Percentiles rank a stretch among this genome's conserved stretches.
phyloP scores from a whole-genome alignment of 176 grass and related monocot species.

The Aegilops speltoides region DNA sequence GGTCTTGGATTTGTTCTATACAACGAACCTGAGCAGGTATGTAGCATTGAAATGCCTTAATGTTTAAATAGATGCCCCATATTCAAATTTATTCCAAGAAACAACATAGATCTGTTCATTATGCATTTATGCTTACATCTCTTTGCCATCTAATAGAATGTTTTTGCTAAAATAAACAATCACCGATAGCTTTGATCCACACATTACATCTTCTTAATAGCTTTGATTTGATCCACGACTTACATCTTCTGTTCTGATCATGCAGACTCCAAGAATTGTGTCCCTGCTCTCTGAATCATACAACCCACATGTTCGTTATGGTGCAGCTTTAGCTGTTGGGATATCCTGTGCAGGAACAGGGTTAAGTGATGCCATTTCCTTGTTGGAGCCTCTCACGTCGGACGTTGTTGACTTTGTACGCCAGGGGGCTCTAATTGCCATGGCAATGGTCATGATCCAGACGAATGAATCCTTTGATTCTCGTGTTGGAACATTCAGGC shows the following conservation, averaged over 20 bases:
- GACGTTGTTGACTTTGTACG: slow-evolving; percentile 98
- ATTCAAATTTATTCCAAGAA: neutral
- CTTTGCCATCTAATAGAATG: neutral
- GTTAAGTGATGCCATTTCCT: slow-evolving; percentile 95
- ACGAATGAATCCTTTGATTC: slow-evolving; percentile 93
- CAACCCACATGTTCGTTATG: slow-evolving; percentile 99
- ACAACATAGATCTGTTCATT: neutral
- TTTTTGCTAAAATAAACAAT: neutral
- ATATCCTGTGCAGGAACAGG: slow-evolving; percentile 95
- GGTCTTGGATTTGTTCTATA: slow-evolving; percentile 98
- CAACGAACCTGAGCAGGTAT: slow-evolving; percentile 92
- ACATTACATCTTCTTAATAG: neutral
- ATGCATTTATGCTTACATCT: neutral
- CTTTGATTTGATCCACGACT: neutral
- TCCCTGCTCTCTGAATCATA: slow-evolving; percentile 96
- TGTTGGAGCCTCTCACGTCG: slow-evolving; percentile 97
- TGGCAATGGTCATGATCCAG: slow-evolving; percentile 99
- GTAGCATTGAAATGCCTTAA: slow-evolving; percentile 8
- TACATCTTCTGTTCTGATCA: slow-evolving; percentile 22
- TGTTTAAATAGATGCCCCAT: neutral
- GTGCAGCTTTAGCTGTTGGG: slow-evolving; percentile 97
- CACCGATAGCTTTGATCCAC: neutral
- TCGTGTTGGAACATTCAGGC: slow-evolving; percentile 92
- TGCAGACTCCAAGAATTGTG: slow-evolving; percentile 98
- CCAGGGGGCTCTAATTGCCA: slow-evolving; percentile 96